Base-by-base conservation (phyloP, 169 alveolate genomes). In the Cardiosporidium cionae region DNA sequence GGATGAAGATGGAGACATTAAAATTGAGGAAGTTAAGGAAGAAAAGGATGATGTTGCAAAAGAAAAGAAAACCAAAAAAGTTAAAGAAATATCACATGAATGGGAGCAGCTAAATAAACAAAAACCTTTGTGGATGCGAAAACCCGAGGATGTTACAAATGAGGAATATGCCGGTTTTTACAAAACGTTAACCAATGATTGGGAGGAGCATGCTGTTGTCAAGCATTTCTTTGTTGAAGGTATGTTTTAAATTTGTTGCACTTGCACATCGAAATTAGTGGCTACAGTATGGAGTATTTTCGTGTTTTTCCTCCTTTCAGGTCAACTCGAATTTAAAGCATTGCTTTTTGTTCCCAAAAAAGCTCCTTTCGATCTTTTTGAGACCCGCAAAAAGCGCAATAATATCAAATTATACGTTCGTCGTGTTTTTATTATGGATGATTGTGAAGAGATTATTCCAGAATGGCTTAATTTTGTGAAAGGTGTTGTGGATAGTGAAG, bases 401-500 rank as follows among this genome's bases (percentile, higher is more conserved):
- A 97, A 96, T 95, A 94, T 97, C 89, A 96, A 96, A 86, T 86
- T 97, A 70, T 97, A 97, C 85, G 99, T 97, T 67, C 88, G 99
- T 65, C 91, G 99, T 75, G 99, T 97, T 70, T 97, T 97, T 93
- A 97, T 97, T 86, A 97, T 96, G 99, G 99, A 96, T 89, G 99
- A 97, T 90, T 97, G 99, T 86, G 99, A 96, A 80, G 99, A 98
- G 76, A 84, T 97, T 74, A 96, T 97, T 86, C 99, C 99, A 7
- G 99, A 96, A 87, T 97, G 98, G 98, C 94, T 98, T 27, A 91
- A 95, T 82, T 96, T 98, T 89, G 94, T 96, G 58, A 97, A 94
- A 92, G 99, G 99, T 67, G 99, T 98, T 16, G 99, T 98, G 68
- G 99, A 98, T 78, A 94, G 98, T 28, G 99, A 98, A 82, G 99